Percentiles rank a stretch among this genome's conserved stretches.
phyloP scores from a whole-genome alignment of 768 basidiomycete genomes.

The Asterophora lycoperdoides region DNA sequence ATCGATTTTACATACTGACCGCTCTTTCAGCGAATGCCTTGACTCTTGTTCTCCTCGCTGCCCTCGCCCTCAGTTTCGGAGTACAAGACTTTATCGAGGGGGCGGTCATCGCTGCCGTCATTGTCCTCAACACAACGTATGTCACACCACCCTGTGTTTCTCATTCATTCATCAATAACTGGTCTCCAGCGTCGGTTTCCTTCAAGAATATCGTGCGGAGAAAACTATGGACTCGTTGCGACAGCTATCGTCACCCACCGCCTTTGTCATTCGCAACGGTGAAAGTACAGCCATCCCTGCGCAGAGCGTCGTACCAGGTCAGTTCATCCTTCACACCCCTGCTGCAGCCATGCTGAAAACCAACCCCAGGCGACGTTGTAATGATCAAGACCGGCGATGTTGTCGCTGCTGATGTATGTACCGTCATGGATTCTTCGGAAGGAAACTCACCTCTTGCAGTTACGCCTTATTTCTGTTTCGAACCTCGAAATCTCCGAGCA shows the following conservation, averaged over 20 bases:
- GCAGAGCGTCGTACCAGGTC: conserved; percentile 38
- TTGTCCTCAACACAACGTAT: conserved; percentile 38
- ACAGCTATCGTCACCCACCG: conserved; percentile 44
- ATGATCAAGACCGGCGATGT: conserved; percentile 38
- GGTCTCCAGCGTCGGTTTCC: conserved; percentile 35
- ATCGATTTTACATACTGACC: not conserved
- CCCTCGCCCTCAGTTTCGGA: conserved; percentile 50
- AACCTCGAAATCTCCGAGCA: conserved; percentile 50
- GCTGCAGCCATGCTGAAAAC: not conserved
- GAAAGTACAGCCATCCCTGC: conserved; percentile 38
- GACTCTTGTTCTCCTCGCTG: conserved; percentile 31
- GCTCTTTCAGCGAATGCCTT: conserved; percentile 38
- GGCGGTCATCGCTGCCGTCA: conserved; percentile 44
- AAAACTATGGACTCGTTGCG: conserved; percentile 49
- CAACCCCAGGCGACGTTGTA: conserved; percentile 32
- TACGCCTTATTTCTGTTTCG: conserved; percentile 40
- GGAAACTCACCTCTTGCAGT: conserved; percentile 15
- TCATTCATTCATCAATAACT: not conserved
- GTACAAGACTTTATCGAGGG: conserved; percentile 52
- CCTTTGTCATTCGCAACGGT: conserved; percentile 39
- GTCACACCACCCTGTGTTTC: not conserved
- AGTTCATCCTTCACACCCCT: not conserved
- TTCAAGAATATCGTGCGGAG: conserved; percentile 45
- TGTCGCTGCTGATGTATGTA: conserved; percentile 40
- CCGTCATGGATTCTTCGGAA: not conserved